A percentile compares a stretch with the other conserved stretches of the same genome.
Evolutionary conservation across 495 filamentous ascomycete genomes (phyloP).

Genomic region (Annulohypoxylon nitens): DNA sequence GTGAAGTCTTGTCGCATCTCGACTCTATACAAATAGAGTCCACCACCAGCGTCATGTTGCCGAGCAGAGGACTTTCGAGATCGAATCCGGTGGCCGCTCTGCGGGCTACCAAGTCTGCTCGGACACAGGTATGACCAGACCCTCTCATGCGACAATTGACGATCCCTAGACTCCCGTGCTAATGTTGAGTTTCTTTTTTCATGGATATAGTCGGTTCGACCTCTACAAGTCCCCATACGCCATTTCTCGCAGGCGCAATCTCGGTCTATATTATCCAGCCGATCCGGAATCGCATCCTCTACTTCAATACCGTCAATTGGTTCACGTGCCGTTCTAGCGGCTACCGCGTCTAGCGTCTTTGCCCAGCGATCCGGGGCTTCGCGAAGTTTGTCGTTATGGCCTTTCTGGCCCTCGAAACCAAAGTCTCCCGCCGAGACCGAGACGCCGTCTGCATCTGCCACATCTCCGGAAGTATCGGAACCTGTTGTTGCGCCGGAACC

Average conservation of each 20-base stretch:
- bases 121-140: constrained; percentile 49
- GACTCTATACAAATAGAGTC: not conserved
- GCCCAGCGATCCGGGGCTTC: constrained; percentile 48
- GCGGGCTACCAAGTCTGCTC: constrained; percentile 47
- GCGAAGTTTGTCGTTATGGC: constrained; percentile 52
- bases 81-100: constrained; percentile 58
- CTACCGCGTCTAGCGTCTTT: constrained; percentile 42
- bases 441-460: not conserved
- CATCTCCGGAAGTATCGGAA: constrained; percentile 7
- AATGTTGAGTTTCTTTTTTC: constrained; percentile 25
- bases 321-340: constrained; percentile 15
- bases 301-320: constrained; percentile 11
- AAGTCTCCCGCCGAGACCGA: constrained; percentile 26
- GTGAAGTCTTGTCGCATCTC: constrained; percentile 17
- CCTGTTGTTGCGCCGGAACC: not conserved
- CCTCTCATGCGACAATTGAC: constrained; percentile 11
- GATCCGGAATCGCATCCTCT: not conserved
- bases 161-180: constrained; percentile 26
- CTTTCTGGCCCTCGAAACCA: constrained; percentile 44
- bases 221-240: constrained; percentile 28
- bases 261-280: constrained; percentile 28
- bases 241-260: constrained; percentile 44
- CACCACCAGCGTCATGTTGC: constrained; percentile 60
- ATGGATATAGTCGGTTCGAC: constrained; percentile 22
- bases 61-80: constrained; percentile 65